Conservation (phyloP, 2,329 filamentous ascomycete species). For the Plenodomus biglobosus region DNA sequence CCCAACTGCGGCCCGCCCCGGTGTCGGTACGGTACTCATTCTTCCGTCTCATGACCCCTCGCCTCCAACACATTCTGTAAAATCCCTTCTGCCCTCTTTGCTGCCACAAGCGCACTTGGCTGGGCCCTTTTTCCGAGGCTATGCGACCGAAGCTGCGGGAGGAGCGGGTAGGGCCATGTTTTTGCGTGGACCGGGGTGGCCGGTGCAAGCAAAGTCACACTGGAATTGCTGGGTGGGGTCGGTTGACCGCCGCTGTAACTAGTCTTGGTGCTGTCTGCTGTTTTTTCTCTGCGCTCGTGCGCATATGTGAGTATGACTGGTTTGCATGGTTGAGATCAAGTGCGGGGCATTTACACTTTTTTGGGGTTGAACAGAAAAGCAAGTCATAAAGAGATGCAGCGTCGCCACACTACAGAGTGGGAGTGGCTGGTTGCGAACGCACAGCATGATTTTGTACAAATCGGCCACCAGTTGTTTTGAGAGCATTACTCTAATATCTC, state of each 20-base stretch:
- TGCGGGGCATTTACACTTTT: neutral
- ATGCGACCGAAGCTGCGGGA: neutral
- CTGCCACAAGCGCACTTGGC: too few species aligned
- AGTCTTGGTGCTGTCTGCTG: neutral
- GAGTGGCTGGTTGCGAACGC: neutral
- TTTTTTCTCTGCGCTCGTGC: slow-evolving; percentile 1
- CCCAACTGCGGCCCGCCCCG: slow-evolving; percentile 25
- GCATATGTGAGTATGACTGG: slow-evolving; percentile 12
- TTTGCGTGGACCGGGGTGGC: neutral
- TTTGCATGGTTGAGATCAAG: neutral
- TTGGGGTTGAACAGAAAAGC: neutral
- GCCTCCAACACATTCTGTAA: neutral
- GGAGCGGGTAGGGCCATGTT: neutral
- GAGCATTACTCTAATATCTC: neutral
- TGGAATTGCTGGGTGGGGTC: neutral
- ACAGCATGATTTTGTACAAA: neutral
- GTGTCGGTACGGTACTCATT: slow-evolving; percentile 7
- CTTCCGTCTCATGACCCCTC: slow-evolving; percentile 1
- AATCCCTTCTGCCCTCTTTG: too few species aligned
- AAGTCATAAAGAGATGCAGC: neutral
- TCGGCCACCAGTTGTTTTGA: neutral
- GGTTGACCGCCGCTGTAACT: neutral
- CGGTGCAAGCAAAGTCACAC: too few species aligned
- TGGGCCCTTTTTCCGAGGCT: neutral
- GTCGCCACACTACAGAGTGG: neutral